Percentiles rank a stretch among this genome's conserved stretches.
Conservation (phyloP, 2,329 filamentous ascomycete genomes). For the Didymella sp. region DNA sequence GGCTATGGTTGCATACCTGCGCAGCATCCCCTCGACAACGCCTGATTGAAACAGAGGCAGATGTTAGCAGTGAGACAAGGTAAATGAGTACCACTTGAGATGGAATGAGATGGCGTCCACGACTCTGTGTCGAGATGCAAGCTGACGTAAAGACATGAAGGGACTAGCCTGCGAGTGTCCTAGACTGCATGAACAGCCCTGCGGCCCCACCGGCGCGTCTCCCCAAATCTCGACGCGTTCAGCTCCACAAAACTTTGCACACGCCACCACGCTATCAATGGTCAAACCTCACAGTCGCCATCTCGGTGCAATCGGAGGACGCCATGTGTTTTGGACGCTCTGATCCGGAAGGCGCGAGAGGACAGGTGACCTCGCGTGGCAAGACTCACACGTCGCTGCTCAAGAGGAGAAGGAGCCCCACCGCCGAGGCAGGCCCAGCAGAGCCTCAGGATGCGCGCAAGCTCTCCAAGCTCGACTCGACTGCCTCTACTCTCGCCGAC, state of each 20-base stretch:
- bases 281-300: neutral
- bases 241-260: neutral
- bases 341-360: conserved; percentile 2
- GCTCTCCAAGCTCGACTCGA: conserved; percentile 8
- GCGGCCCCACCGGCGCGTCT: conserved; percentile 25
- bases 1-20: conserved; percentile 45
- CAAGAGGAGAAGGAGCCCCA: conserved; percentile 11
- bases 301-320: conserved; percentile 1
- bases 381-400: neutral
- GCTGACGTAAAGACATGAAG: conserved; percentile 33
- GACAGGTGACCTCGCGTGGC: neutral
- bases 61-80: neutral
- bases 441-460: conserved; percentile 7
- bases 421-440: neutral
- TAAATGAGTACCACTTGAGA: conserved; percentile 2
- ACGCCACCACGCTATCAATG: conserved; percentile 4
- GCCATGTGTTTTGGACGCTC: conserved; percentile 10
- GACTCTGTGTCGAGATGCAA: conserved; percentile 19
- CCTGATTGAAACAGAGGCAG: neutral
- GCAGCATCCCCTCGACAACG: conserved; percentile 34
- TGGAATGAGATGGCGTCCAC: conserved; percentile 9
- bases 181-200: conserved; percentile 13
- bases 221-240: conserved; percentile 2
- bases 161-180: conserved; percentile 16
- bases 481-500: conserved; percentile 2